phyloP scores from a whole-genome alignment of 495 filamentous ascomycete genomes.

The Trichoderma gamsii region DNA sequence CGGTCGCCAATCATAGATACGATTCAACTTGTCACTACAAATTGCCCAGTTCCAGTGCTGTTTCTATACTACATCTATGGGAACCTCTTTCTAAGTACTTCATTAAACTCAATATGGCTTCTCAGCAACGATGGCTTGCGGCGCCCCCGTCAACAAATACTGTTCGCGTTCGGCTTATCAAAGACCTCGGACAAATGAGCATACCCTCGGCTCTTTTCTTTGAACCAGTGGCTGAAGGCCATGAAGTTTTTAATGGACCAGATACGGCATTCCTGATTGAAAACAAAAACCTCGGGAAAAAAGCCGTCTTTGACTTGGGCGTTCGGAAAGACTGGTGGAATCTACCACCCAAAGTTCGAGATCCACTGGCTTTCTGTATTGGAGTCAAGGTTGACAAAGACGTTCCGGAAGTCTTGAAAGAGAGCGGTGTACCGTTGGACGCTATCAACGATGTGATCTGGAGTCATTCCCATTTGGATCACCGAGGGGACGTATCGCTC shows the following conservation, averaged over 20 bases:
- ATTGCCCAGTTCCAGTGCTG: no score
- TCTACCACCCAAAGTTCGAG: slow-evolving; percentile 23
- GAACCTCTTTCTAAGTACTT: background rate
- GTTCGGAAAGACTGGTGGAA: slow-evolving; percentile 47
- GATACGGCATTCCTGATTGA: background rate
- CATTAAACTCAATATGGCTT: background rate
- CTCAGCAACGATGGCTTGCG: background rate
- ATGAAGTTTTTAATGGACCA: background rate
- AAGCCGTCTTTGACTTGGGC: slow-evolving; percentile 52
- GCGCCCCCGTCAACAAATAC: background rate
- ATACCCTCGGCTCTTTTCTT: background rate
- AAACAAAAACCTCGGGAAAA: background rate
- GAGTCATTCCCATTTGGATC: slow-evolving; percentile 58
- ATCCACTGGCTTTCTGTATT: slow-evolving; percentile 22
- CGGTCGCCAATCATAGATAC: no score
- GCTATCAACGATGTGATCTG: slow-evolving; percentile 54
- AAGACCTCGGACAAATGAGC: background rate
- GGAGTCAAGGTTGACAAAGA: slow-evolving; percentile 38
- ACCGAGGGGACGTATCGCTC: slow-evolving; percentile 48
- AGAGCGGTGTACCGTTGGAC: slow-evolving; percentile 37
- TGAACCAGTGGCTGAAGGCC: background rate
- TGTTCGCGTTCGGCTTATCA: background rate
- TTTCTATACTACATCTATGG: no score
- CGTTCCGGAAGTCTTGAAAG: slow-evolving; percentile 45
- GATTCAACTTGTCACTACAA: no score